A percentile compares a stretch with the other conserved stretches of the same genome.
Conservation (phyloP, 148 eudicot genomes). For the Chenopodium quinoa region DNA sequence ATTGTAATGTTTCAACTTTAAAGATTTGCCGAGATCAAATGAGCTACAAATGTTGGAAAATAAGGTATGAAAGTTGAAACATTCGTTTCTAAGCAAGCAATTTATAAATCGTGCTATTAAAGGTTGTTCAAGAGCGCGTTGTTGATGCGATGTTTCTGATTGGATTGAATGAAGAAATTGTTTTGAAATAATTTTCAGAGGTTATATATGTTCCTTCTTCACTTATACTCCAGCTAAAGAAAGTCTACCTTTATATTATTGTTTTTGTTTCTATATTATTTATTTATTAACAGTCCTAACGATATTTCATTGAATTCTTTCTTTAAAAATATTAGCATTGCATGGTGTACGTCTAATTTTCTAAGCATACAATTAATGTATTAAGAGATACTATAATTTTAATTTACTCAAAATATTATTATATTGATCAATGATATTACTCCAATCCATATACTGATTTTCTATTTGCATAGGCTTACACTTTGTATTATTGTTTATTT, state of each 20-base stretch:
- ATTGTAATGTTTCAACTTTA: neutral
- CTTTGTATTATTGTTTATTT: too few species aligned
- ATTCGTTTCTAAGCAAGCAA: neutral
- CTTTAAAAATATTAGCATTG: too few species aligned
- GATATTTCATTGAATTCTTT: too few species aligned
- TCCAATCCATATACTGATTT: too few species aligned
- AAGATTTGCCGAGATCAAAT: neutral
- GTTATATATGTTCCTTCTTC: neutral
- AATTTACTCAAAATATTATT: too few species aligned
- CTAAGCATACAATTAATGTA: too few species aligned
- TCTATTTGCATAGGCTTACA: too few species aligned
- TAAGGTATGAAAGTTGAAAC: constrained; percentile 11
- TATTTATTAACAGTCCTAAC: too few species aligned
- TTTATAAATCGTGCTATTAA: neutral
- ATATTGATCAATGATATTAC: too few species aligned
- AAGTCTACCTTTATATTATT: neutral
- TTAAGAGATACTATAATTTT: too few species aligned
- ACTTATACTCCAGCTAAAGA: neutral
- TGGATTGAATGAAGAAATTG: neutral
- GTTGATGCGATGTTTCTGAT: neutral
- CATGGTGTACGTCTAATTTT: too few species aligned
- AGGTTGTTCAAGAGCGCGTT: neutral
- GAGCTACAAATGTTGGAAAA: constrained; percentile 4
- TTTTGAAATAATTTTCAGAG: neutral
- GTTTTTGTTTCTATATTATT: too few species aligned